Conservation (phyloP, 2,329 filamentous ascomycete species). For the Ilyonectria robusta region DNA sequence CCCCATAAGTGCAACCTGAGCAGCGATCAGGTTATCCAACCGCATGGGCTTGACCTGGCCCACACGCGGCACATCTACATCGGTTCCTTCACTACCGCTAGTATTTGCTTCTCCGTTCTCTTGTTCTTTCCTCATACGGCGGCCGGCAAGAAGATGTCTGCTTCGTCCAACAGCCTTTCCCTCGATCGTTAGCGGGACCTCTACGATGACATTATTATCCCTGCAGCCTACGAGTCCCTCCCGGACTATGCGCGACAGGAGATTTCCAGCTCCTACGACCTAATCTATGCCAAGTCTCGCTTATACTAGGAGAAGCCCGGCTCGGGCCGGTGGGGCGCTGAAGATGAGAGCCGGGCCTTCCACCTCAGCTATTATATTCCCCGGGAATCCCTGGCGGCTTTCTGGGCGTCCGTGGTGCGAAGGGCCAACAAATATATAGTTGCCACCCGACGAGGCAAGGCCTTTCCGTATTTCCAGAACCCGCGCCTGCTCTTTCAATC, state of each 20-base stretch:
- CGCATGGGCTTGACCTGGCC: not conserved
- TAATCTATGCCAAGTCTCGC: constrained; percentile 18
- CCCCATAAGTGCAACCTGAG: not conserved
- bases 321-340: not conserved
- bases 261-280: constrained; percentile 18
- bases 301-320: constrained; percentile 18
- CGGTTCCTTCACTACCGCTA: not conserved
- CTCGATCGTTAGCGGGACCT: not conserved
- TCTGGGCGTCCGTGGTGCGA: too few relatives aligned
- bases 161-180: not conserved
- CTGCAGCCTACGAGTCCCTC: constrained; percentile 11
- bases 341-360: constrained; percentile 15
- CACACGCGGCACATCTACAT: not conserved
- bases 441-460: too few relatives aligned
- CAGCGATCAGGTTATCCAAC: not conserved
- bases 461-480: too few relatives aligned
- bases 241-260: constrained; percentile 7
- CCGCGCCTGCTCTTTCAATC: too few relatives aligned
- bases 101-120: not conserved
- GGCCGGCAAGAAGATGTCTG: not conserved
- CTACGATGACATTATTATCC: not conserved
- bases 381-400: too few relatives aligned
- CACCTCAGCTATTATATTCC: constrained; percentile 4
- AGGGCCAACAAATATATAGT: too few relatives aligned
- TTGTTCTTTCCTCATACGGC: not conserved